phyloP scores from a whole-genome alignment of 345 rosid genomes.

The Eucalyptus coolabah region DNA sequence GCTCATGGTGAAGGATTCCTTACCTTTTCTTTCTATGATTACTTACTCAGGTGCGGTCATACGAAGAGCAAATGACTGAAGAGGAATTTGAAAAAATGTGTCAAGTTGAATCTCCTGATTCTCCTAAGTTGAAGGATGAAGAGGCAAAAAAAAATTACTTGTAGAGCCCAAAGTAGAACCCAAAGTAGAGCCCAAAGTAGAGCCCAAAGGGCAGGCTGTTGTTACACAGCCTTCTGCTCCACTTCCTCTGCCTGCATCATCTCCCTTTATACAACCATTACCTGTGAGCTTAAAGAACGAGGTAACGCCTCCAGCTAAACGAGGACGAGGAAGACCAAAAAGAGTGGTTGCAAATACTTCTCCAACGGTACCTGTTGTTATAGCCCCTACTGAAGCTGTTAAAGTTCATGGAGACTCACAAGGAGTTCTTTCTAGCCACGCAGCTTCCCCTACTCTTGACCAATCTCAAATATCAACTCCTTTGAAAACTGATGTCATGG shows the following conservation, averaged over 20 bases:
- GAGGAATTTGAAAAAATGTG: conserved; percentile 93
- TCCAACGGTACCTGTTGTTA: conserved; percentile 6
- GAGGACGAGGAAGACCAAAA: conserved; percentile 95
- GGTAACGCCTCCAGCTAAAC: conserved; percentile 62
- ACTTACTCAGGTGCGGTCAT: conserved; percentile 60
- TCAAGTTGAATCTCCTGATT: conserved; percentile 65
- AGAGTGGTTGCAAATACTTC: conserved; percentile 38
- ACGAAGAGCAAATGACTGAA: conserved; percentile 90
- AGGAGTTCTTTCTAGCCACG: conserved; percentile 16
- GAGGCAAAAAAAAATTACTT: conserved; percentile 20
- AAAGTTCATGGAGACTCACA: conserved; percentile 19
- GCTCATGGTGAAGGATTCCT: not conserved
- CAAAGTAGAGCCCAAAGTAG: not conserved
- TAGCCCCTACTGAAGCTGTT: conserved; percentile 11
- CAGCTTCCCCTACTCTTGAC: conserved; percentile 4
- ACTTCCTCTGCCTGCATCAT: not conserved
- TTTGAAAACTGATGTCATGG: not conserved
- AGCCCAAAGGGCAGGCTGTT: conserved; percentile 5
- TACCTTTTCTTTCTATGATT: not conserved
- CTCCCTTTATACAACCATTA: conserved; percentile 4
- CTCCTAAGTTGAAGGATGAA: conserved; percentile 54
- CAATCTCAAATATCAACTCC: conserved; percentile 8
- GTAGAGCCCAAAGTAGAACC: conserved; percentile 4
- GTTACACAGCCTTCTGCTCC: conserved; percentile 14
- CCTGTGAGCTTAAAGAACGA: conserved; percentile 25